phyloP scores from a whole-genome alignment of 495 filamentous ascomycete species.

The Choiromyces venosus region DNA sequence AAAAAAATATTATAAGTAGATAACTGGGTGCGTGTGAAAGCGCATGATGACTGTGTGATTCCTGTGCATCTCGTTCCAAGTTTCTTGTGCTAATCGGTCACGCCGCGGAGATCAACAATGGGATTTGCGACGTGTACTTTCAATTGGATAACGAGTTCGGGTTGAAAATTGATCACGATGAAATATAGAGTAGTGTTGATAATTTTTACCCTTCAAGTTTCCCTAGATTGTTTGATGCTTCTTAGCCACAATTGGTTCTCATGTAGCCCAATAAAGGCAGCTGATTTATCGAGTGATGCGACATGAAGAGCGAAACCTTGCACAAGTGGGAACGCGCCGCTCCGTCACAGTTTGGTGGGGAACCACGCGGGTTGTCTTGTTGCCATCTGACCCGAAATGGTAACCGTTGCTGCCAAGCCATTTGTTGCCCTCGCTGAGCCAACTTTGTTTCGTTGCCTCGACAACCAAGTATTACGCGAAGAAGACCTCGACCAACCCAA shows the following conservation, averaged over 20 bases:
- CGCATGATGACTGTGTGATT: background rate
- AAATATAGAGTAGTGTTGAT: background rate
- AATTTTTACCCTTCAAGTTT: background rate
- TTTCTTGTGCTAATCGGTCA: background rate
- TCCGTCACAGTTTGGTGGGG: background rate
- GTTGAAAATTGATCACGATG: background rate
- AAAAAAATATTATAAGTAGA: background rate
- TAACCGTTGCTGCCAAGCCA: background rate
- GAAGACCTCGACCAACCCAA: slow-evolving; percentile 11
- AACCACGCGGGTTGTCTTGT: background rate
- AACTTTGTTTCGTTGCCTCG: slow-evolving; percentile 21
- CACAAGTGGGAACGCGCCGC: background rate
- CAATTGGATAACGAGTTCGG: background rate
- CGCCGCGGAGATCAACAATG: background rate
- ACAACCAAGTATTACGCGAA: slow-evolving; percentile 28
- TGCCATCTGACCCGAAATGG: background rate
- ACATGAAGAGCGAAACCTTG: background rate
- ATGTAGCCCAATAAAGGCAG: background rate
- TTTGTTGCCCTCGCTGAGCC: background rate
- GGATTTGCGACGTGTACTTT: background rate
- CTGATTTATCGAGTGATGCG: background rate
- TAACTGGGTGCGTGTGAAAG: background rate
- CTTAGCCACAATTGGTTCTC: background rate
- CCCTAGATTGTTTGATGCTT: background rate
- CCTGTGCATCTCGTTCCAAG: background rate